These are phyloP conservation scores for Fraxinus velutina DNA, from an alignment of 305 asterid species.

Conservation along the genomic window DNA sequence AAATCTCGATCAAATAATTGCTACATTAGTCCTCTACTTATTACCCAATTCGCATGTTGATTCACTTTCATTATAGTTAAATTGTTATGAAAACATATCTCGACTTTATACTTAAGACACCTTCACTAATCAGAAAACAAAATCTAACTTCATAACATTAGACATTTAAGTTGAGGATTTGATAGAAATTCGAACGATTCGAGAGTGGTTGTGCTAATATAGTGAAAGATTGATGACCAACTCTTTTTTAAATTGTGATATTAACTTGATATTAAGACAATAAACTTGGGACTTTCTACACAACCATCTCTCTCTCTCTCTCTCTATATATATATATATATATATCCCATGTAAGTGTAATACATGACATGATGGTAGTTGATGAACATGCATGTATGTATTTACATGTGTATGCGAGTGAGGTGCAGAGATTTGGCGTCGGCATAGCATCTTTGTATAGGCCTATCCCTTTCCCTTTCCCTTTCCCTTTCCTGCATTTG, in stretches of 20 bases:
- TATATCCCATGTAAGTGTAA: not conserved
- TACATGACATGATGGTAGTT: not conserved
- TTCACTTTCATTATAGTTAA: not conserved
- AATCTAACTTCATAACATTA: not conserved
- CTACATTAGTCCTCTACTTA: not conserved
- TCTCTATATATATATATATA: not conserved
- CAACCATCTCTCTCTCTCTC: not conserved
- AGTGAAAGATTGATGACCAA: not conserved
- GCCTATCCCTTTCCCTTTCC: not conserved
- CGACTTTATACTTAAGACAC: not conserved
- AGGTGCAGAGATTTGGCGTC: not conserved
- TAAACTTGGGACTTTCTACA: not conserved
- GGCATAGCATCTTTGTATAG: slow-evolving; percentile 21
- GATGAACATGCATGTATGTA: not conserved
- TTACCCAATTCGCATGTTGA: not conserved
- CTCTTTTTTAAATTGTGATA: not conserved
- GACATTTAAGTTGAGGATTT: not conserved
- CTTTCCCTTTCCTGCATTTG: slow-evolving; percentile 22
- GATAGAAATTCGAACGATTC: not conserved
- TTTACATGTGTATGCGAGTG: not conserved
- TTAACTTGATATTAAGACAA: not conserved
- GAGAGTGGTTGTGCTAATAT: not conserved
- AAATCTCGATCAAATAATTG: not conserved
- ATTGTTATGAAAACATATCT: not conserved
- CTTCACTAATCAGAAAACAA: not conserved